Base-by-base conservation (phyloP, 108 stramenopile genomes). In the Aurantiochytrium sp. region DNA sequence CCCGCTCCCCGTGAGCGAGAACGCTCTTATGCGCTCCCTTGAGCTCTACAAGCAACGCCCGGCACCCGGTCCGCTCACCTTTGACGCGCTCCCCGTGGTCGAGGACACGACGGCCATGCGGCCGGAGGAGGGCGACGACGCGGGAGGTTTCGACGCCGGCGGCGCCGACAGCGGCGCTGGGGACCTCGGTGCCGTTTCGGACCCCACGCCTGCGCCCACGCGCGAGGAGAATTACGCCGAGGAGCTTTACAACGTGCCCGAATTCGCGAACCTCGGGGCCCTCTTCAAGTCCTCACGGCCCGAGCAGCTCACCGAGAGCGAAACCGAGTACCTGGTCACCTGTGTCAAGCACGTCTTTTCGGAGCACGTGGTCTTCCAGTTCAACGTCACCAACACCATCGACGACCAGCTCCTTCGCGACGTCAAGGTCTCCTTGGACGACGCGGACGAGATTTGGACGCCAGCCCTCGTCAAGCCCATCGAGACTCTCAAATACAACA, bases 281-380 rank as follows among this genome's bases (percentile, higher is more conserved):
- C 94, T 95, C 54, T 96, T 96, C 93, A 93, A 94, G 73, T 95
- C 94, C 22, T 88, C 94, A 37, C 12, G 55, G 24, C 92, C 95
- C 39, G 92, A 93, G 8, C 87, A 87, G 54, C 93, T 96, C 27
- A 97, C 97, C 0, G 96, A 97, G 90, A 87, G 85, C 37, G 97
- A 97, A 89, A 95, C 95, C 3, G 96, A 97, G 91, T 97, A 97
- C 88, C 94, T 96, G 32, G 96, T 97, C 19, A 69, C 90, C 31
- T 95, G 95, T 87, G 92, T 92, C 87, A 97, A 97, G 89, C 98
- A 98, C 89, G 94, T 98, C 55, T 96, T 97, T 86, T 91, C 90
- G 37, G 86, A 93, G 52, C 94, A 95, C 86, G 93, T 98, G 1
- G 96, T 98, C 5, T 90, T 98, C 0, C 96, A 98, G 86, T 98